Evolutionary conservation across 1,284 basidiomycete species (phyloP).

Genomic region (Coriolopsis trogii): DNA sequence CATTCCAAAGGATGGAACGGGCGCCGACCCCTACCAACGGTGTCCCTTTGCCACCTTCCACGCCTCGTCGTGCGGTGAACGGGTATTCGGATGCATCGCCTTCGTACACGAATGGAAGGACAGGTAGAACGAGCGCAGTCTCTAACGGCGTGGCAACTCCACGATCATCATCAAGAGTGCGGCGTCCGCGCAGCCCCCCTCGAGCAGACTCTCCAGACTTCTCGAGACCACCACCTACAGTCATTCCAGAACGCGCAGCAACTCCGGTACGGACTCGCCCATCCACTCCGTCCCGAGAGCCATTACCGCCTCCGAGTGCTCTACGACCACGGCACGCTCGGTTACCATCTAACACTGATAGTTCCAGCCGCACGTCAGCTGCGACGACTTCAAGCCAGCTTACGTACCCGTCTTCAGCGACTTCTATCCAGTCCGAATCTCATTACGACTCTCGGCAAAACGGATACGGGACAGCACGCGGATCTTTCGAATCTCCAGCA

Average conservation of each 20-base stretch:
- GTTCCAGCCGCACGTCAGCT: slow-evolving; percentile 28
- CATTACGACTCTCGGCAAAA: slow-evolving; percentile 19
- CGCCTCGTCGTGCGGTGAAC: slow-evolving; percentile 30
- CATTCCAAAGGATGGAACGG: slow-evolving; percentile 32
- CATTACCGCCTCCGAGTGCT: slow-evolving; percentile 33
- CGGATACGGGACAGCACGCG: slow-evolving; percentile 21
- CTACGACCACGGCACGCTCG: slow-evolving; percentile 40
- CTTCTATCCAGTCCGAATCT: slow-evolving; percentile 18
- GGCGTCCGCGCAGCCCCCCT: slow-evolving; percentile 28
- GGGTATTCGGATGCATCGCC: slow-evolving; percentile 20
- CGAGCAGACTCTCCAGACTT: slow-evolving; percentile 30
- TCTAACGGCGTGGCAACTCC: slow-evolving; percentile 22
- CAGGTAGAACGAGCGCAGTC: slow-evolving; percentile 21
- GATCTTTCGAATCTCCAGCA: slow-evolving; percentile 32
- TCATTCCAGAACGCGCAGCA: slow-evolving; percentile 20
- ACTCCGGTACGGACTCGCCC: slow-evolving; percentile 28
- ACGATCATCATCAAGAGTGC: slow-evolving; percentile 24
- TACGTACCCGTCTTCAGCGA: slow-evolving; percentile 27
- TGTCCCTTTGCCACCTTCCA: slow-evolving; percentile 28
- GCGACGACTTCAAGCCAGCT: slow-evolving; percentile 27
- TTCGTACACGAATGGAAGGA: slow-evolving; percentile 17
- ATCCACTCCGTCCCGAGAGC: slow-evolving; percentile 29
- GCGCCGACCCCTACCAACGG: slow-evolving; percentile 36
- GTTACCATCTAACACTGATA: slow-evolving; percentile 40
- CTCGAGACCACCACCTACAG: slow-evolving; percentile 19